Base-by-base conservation (phyloP, 176 grass and related monocot genomes). In the Saccharum spontaneum region DNA sequence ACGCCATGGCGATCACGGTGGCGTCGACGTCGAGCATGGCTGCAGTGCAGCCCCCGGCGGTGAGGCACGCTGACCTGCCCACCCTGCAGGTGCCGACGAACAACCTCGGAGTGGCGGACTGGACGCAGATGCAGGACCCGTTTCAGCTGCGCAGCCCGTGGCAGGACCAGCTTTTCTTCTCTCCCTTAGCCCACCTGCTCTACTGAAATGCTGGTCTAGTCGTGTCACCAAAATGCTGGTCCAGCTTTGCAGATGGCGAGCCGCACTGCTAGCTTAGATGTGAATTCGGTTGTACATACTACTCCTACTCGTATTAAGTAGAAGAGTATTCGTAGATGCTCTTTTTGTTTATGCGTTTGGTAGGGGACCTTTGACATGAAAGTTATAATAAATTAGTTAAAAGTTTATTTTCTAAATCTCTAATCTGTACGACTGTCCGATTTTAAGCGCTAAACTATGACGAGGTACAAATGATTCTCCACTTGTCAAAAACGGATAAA, bases 141-240 rank as follows among this genome's bases (percentile, higher is more conserved):
- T 87, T 86, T 64, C 95, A 93, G 85, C 82, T 86, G 39, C 87
- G 90, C 16, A 97, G 95, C 88, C 80, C 95, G 10, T 98, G 90
- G 95, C 87, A 90, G 36, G 93, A 93, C 16, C 89, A 90, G 79
- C 38, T 54, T 3, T 87, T 86, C 34, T 50, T 90, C 78, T 98
- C 93, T 57, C 89, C 92, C 2, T 88, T 85, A 28, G 79, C 92
- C 24, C 60, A 88, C 69, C 77, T 90, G 72, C 92, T 98, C 17
- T 88, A 79, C 39, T 89, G 87, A 83, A 65, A n/a, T 65, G n/a
- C 26, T 20, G 39, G 17, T 13, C 2, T 60, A 43, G 45, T 33
- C 24, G 16, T 8, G 45, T 34, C 18, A 18, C 15, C 26, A 45
- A 44, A 73, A 46, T 46, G 41, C 40, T 6, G 43, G 43, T 73